Conservation (phyloP, 768 basidiomycete species). For the Termitomyces sp. region DNA sequence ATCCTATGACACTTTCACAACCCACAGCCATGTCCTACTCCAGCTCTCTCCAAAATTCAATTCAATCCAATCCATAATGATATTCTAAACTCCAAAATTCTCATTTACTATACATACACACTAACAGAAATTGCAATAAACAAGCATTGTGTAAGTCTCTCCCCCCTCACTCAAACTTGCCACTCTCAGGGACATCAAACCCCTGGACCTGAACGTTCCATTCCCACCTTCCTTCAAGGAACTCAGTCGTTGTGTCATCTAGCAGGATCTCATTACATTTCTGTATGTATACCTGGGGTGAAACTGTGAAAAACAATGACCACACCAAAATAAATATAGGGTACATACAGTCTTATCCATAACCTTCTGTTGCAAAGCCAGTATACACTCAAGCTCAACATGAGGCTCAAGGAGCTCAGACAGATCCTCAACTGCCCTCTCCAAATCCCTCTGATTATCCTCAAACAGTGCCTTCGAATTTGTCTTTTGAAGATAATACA, state of each 20-base stretch:
- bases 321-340: too few species aligned
- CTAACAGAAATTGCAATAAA: too few species aligned
- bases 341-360: constrained; percentile 88
- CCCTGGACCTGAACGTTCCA: constrained; percentile 75
- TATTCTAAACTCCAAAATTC: too few species aligned
- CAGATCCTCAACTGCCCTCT: too few species aligned
- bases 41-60: too few species aligned
- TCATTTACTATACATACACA: too few species aligned
- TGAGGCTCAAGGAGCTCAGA: constrained; percentile 91
- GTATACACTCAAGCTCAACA: constrained; percentile 80
- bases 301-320: too few species aligned
- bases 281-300: constrained; percentile 93
- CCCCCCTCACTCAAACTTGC: constrained; percentile 5
- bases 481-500: constrained; percentile 86
- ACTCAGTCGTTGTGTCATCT: constrained; percentile 90
- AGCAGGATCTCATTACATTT: constrained; percentile 94
- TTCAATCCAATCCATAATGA: too few species aligned
- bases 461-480: constrained; percentile 96
- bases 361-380: constrained; percentile 80
- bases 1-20: too few species aligned
- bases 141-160: too few species aligned
- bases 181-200: constrained; percentile 47
- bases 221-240: constrained; percentile 77
- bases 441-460: constrained; percentile 95
- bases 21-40: too few species aligned